Evolutionary conservation across 2,329 filamentous ascomycete genomes (phyloP), one percentile per base, ranked within the genome.

Genomic region (Grosmannia clavigera): DNA sequence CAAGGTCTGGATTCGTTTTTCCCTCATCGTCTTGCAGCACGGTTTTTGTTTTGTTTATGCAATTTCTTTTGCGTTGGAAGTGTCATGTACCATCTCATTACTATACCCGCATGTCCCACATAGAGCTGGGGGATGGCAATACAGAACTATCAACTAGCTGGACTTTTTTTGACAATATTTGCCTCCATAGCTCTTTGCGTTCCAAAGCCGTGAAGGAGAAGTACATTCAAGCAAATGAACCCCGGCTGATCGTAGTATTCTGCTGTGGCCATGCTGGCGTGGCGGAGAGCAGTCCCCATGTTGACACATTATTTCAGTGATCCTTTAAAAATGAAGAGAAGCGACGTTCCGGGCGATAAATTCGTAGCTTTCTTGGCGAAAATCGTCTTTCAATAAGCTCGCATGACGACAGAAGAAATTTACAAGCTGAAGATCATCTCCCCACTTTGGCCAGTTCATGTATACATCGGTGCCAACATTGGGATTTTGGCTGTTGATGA

Each of bases 401-500:
- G 61, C 65, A 31, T 57, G 9, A 54, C 68, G 60, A 48, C 58
- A 58, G 43, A 66, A 72, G 62, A 80, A 79, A 68, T 78, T 74
- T 66, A 80, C 70, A 61, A 90, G 67, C 67, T 81, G 71, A 60
- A 77, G 75, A 1, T 68, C 69, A 3, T 72, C 67, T 27, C 67
- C 68, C 74, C 75, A 78, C 60, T 72, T 63, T 0, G 76, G 76
- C 76, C 76, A 78, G 10, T 64, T 64, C n/a, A 68, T 66, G 43
- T 68, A 72, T 16, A 69, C 67, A 66, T 73, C 65, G 19, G 73
- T 64, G 62, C 74, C 81, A 27, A 75, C 71, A 66, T 92, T 92
- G 1, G 88, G 88, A 68, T 92, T 82, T 52, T 85, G 71, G 52
- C 84, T 81, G 69, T 89, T 80, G 7, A 91, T 67, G 67, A 92